A percentile compares a stretch with the other conserved stretches of the same genome.
These are phyloP conservation scores for Sporothrix brunneoviolacea DNA, from an alignment of 2,329 filamentous ascomycete species.

Conservation along the genomic window DNA sequence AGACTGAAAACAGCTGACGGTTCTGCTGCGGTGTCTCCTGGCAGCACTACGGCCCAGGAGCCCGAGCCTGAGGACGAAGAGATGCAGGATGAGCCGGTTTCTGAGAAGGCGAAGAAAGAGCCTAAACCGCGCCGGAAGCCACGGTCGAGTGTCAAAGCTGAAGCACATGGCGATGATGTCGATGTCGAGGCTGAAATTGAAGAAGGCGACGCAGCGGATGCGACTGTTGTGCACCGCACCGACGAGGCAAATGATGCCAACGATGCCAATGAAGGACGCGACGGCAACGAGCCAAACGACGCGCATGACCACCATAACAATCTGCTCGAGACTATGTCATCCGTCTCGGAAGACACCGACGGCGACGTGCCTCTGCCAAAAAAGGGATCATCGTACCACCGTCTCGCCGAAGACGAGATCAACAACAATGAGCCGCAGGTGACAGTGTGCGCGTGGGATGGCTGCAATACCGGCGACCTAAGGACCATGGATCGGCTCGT, in stretches of 20 bases:
- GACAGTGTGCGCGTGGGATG: slow-evolving; percentile 71
- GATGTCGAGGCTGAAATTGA: neutral
- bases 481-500: slow-evolving; percentile 77
- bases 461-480: slow-evolving; percentile 63
- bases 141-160: slow-evolving; percentile 3
- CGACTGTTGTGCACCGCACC: neutral
- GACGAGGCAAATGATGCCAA: slow-evolving; percentile 30
- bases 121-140: slow-evolving; percentile 1
- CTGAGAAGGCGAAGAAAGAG: neutral
- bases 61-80: slow-evolving; percentile 10
- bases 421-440: slow-evolving; percentile 73
- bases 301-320: slow-evolving; percentile 38
- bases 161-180: neutral
- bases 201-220: neutral
- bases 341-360: slow-evolving; percentile 85
- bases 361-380: slow-evolving; percentile 59
- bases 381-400: neutral
- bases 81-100: slow-evolving; percentile 2
- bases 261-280: neutral
- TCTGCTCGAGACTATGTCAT: slow-evolving; percentile 56
- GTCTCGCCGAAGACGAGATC: slow-evolving; percentile 68
- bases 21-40: slow-evolving; percentile 40
- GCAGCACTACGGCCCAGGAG: slow-evolving; percentile 23
- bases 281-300: neutral
- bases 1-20: slow-evolving; percentile 40